These are phyloP conservation scores for Zymoseptoria pseudotritici DNA, from an alignment of 2,329 filamentous ascomycete genomes.

Conservation along the genomic window DNA sequence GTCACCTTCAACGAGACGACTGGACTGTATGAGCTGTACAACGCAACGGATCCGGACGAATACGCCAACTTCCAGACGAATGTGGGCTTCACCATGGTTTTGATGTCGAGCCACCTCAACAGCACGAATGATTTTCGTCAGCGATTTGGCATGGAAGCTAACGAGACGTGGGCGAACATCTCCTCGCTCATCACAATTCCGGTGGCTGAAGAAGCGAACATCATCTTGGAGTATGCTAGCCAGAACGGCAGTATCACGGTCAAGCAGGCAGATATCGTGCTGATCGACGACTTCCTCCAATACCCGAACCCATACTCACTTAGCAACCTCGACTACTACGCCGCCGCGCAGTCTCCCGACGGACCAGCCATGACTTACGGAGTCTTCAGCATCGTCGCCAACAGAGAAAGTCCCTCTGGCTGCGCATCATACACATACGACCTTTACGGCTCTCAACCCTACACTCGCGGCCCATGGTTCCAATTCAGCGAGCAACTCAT, in stretches of 20 bases:
- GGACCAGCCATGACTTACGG: constrained; percentile 69
- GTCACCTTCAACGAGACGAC: constrained; percentile 52
- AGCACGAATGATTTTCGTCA: constrained; percentile 52
- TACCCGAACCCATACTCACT: constrained; percentile 51
- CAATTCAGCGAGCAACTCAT: constrained; percentile 63
- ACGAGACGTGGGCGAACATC: constrained; percentile 53
- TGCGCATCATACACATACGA: constrained; percentile 63
- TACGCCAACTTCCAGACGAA: constrained; percentile 61
- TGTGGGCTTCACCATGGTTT: constrained; percentile 60
- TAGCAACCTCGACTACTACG: constrained; percentile 60
- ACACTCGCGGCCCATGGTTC: constrained; percentile 59
- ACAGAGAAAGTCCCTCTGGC: constrained; percentile 57
- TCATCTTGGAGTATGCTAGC: constrained; percentile 56
- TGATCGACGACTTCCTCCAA: constrained; percentile 58
- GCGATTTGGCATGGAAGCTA: constrained; percentile 47
- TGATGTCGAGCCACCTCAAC: constrained; percentile 50
- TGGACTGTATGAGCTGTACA: constrained; percentile 45
- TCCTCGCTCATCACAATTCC: constrained; percentile 50
- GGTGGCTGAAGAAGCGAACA: constrained; percentile 46
- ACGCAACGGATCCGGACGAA: constrained; percentile 67
- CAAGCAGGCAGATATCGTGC: constrained; percentile 64
- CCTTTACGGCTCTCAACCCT: constrained; percentile 56
- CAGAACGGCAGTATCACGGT: constrained; percentile 62
- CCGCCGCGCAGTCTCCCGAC: constrained; percentile 58
- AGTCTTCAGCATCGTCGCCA: constrained; percentile 60